These are phyloP conservation scores for Filobasidium floriforme DNA, from an alignment of 768 basidiomycete genomes.

Conservation along the genomic window DNA sequence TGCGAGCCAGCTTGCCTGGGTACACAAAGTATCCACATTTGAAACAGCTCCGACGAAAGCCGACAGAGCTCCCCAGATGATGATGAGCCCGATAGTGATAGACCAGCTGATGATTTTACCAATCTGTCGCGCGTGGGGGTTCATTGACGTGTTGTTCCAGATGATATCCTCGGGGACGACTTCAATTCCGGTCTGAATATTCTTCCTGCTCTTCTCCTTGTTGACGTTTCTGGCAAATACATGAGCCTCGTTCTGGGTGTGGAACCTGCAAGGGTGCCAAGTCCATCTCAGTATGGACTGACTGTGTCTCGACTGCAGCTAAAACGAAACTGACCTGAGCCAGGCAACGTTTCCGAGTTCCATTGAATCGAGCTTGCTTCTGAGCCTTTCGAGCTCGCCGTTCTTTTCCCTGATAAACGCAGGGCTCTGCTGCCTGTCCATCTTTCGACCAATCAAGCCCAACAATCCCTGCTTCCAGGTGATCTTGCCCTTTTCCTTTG, in stretches of 20 bases:
- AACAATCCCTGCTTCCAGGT: conserved; percentile 44
- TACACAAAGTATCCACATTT: conserved; percentile 43
- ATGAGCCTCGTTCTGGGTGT: conserved; percentile 43
- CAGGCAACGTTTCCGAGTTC: conserved; percentile 41
- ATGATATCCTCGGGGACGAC: conserved; percentile 44
- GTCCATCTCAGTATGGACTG: not conserved
- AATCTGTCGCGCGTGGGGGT: conserved; percentile 38
- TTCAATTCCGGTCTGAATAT: conserved; percentile 38
- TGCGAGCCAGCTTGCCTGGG: conserved; percentile 34
- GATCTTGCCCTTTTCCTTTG: conserved; percentile 35
- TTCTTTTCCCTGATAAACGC: conserved; percentile 40
- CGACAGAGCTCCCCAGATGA: conserved; percentile 43
- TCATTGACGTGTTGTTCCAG: conserved; percentile 43
- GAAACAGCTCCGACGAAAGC: conserved; percentile 42
- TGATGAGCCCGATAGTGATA: conserved; percentile 44
- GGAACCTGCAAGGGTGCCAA: conserved; percentile 25
- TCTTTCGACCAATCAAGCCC: conserved; percentile 41
- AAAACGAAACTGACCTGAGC: conserved; percentile 23
- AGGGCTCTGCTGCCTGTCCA: conserved; percentile 39
- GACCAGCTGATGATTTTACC: conserved; percentile 38
- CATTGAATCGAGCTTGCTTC: conserved; percentile 27
- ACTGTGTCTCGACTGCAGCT: not conserved
- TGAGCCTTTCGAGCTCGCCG: conserved; percentile 31
- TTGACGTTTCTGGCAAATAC: conserved; percentile 38
- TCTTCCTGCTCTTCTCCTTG: conserved; percentile 36